These are phyloP conservation scores for Lichenothelia convexa DNA, from an alignment of 495 filamentous ascomycete genomes.

Conservation along the genomic window DNA sequence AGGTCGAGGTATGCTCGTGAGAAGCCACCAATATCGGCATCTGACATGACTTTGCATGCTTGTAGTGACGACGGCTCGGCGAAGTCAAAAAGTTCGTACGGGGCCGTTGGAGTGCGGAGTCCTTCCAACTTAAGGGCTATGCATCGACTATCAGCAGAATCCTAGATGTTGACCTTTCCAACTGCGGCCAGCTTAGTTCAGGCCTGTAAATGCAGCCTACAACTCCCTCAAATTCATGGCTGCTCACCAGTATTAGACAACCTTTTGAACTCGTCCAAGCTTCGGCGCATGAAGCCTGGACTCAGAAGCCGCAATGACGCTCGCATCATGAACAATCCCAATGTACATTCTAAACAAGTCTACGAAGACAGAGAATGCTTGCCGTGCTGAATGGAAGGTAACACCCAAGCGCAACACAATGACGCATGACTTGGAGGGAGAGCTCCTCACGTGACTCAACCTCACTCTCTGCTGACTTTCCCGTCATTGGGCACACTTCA, in stretches of 20 bases:
- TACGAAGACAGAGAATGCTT: no score
- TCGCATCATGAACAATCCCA: no score
- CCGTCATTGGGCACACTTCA: no score
- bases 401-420: no score
- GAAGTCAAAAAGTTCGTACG: conserved; percentile 46
- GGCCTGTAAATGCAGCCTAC: not conserved
- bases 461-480: no score
- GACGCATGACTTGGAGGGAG: no score
- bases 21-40: conserved; percentile 70
- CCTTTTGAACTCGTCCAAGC: conserved; percentile 46
- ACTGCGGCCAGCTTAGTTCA: not conserved
- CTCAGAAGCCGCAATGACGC: conserved; percentile 33
- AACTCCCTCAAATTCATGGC: conserved; percentile 1
- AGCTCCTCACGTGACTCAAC: no score
- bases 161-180: not conserved
- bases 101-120: conserved; percentile 33
- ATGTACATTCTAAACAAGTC: no score
- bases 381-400: no score
- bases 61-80: conserved; percentile 39
- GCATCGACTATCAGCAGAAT: not conserved
- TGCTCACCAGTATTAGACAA: conserved; percentile 36
- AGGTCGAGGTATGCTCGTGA: conserved; percentile 57
- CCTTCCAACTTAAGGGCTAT: conserved; percentile 31
- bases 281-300: conserved; percentile 41
- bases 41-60: conserved; percentile 68